These are phyloP conservation scores for Trichomonascaceae sp. DNA, from an alignment of 1,139 yeast genomes.

Conservation along the genomic window DNA sequence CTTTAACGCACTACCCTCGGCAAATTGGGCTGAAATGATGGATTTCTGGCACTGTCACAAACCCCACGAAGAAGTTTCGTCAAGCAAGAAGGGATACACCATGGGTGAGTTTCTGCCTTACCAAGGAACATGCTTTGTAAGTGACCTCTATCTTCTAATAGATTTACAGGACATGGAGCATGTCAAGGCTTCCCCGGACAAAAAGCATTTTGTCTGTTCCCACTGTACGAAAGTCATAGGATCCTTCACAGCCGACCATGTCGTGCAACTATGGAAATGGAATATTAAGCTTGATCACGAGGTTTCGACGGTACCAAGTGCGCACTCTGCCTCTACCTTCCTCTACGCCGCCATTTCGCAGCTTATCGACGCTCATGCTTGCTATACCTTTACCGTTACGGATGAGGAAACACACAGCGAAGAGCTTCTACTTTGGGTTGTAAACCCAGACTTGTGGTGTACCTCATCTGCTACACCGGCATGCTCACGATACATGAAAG, in stretches of 20 bases:
- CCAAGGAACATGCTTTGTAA: constrained; percentile 36
- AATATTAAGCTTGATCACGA: no score
- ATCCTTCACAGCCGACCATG: no score
- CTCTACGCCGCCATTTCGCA: constrained; percentile 16
- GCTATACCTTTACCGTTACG: constrained; percentile 19
- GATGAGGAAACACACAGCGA: constrained; percentile 7
- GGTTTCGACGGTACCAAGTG: no score
- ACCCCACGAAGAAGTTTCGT: constrained; percentile 32
- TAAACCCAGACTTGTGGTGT: constrained; percentile 36
- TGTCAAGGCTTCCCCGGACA: no score
- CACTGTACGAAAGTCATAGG: constrained; percentile 11
- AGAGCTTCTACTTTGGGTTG: constrained; percentile 38
- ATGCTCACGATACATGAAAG: no score
- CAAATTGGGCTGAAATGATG: constrained; percentile 90
- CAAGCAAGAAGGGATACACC: constrained; percentile 15
- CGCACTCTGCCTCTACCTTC: no score
- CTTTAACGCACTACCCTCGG: constrained; percentile 68
- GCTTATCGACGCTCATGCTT: constrained; percentile 25
- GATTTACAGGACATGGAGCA: constrained; percentile 19
- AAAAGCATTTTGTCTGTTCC: constrained; percentile 6
- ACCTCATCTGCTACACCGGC: constrained; percentile 14
- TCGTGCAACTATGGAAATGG: no score
- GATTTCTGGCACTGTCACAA: constrained; percentile 98
- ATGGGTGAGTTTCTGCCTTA: constrained; percentile 34
- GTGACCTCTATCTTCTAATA: constrained; percentile 43